Percentiles rank a stretch among this genome's conserved stretches.
phyloP scores from a whole-genome alignment of 768 basidiomycete species.

The Serpula lacrymans region DNA sequence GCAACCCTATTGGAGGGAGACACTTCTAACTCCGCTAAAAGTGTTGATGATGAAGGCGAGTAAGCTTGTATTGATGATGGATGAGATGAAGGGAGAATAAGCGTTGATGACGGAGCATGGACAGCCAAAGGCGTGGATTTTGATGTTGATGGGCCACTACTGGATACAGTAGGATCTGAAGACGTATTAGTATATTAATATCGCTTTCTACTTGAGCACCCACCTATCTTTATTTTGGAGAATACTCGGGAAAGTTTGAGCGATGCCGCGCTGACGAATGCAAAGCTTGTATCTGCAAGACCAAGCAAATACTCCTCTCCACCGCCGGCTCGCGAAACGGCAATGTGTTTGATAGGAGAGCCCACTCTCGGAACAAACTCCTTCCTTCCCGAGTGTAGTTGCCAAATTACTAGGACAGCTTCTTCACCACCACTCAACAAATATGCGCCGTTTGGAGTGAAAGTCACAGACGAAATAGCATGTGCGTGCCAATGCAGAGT shows the following conservation, averaged over 20 bases:
- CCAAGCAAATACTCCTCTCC: constrained; percentile 80
- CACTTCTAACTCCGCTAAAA: constrained; percentile 86
- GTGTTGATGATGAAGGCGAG: constrained; percentile 64
- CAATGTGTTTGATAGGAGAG: constrained; percentile 73
- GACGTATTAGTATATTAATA: constrained; percentile 2
- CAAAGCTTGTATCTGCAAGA: constrained; percentile 76
- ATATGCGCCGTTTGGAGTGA: constrained; percentile 90
- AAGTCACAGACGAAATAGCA: constrained; percentile 80
- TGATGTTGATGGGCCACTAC: constrained; percentile 35
- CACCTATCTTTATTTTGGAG: constrained; percentile 77
- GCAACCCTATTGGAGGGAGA: constrained; percentile 92
- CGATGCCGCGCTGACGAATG: constrained; percentile 68
- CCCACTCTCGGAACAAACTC: constrained; percentile 94
- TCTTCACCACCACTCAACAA: constrained; percentile 94
- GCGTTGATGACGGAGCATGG: constrained; percentile 67
- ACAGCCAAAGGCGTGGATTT: constrained; percentile 64
- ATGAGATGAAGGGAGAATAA: constrained; percentile 91
- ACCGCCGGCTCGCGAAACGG: constrained; percentile 47
- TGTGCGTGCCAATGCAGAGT: constrained; percentile 97
- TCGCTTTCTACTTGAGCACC: constrained; percentile 16
- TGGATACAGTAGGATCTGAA: constrained; percentile 34
- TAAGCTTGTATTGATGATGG: constrained; percentile 94
- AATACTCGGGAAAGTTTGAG: constrained; percentile 72
- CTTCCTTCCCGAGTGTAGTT: constrained; percentile 80
- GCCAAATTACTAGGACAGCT: constrained; percentile 96